Base-by-base conservation (phyloP, 148 eudicot species). In the Spergularia bocconei region DNA sequence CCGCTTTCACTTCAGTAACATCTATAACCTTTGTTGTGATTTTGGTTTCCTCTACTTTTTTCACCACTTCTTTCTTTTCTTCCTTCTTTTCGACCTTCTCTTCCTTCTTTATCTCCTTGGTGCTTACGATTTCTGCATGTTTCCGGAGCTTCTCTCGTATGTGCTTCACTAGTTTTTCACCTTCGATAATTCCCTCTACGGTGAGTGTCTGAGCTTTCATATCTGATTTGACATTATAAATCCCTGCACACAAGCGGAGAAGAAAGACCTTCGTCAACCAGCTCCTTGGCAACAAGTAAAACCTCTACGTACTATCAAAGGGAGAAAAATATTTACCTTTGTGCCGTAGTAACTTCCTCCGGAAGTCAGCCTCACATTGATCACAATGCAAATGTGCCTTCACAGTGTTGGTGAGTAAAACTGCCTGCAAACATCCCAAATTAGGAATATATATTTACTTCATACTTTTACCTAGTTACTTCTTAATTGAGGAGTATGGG, bases 141-240 rank as follows among this genome's bases (percentile, higher is more conserved):
- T 87, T 90, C 75, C 80, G 82, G 13, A 83, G 78, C 64, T 75
- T 81, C 69, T 80, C 69, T 75, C 73, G 66, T 51, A 88, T 87
- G 70, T 86, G 85, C 23, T 83, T 56, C 60, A 82, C 72, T 59
- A 90, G 63, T 36, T 86, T 85, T 48, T 87, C 90, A 0, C 83
- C 74, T 73, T 87, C 90, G 48, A 79, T 75, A 44, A 71, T 81
- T 61, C 97, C 96, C 81, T 91, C 96, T 2, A 94, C 61, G 2
- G 76, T 72, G 4, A 93, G 72, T 0, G 84, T 91, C 38, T 93
- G 95, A 44, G 95, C 90, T 80, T 94, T 94, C 61, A 79, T 80
- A 72, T 94, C 91, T 4, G 88, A 83, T 73, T 84, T 90, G 11
- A 91, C 95, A 62, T 83, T 78, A 72, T 91, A 89, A 66, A 91